phyloP scores from a whole-genome alignment of 2,329 filamentous ascomycete genomes.

The Emydomyces testavorans region DNA sequence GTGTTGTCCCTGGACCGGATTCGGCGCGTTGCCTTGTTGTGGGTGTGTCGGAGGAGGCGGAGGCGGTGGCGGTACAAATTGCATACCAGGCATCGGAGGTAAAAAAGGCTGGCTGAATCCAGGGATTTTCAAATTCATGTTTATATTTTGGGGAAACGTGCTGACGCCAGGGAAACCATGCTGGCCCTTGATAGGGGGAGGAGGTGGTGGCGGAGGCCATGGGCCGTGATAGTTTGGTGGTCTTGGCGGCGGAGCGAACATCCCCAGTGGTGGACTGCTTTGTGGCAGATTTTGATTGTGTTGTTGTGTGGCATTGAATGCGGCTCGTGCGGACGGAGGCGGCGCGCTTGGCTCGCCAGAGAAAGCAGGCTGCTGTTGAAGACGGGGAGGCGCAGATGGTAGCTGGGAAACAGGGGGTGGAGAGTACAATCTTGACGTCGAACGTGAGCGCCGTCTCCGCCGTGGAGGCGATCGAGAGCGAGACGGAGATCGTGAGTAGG shows the following conservation, averaged over 20 bases:
- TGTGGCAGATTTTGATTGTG: constrained; percentile 12
- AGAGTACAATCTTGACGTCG: constrained; percentile 25
- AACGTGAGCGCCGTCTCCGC: constrained; percentile 19
- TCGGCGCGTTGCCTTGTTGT: constrained; percentile 19
- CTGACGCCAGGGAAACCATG: constrained; percentile 4
- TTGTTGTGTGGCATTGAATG: constrained; percentile 14
- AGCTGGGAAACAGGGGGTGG: constrained; percentile 22
- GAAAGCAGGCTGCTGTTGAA: constrained; percentile 12
- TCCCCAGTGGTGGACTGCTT: constrained; percentile 5
- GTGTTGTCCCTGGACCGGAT: constrained; percentile 14
- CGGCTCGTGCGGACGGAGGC: neutral
- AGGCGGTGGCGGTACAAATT: constrained; percentile 17
- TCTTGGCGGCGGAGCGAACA: constrained; percentile 23
- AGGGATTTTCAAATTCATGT: constrained; percentile 16
- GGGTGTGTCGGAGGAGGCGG: constrained; percentile 22
- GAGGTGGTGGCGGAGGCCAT: constrained; percentile 31
- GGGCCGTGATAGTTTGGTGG: constrained; percentile 27
- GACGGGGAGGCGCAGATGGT: constrained; percentile 18
- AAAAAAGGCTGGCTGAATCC: constrained; percentile 11
- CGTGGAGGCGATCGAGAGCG: constrained; percentile 23
- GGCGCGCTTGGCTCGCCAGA: constrained; percentile 6
- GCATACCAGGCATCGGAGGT: constrained; percentile 9
- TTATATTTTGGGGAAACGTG: constrained; percentile 10
- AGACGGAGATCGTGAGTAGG: constrained; percentile 23
- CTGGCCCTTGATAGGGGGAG: constrained; percentile 20